Evolutionary conservation across 495 filamentous ascomycete species (phyloP), one percentile per base, ranked within the genome.

Genomic region (Neohortaea acidophila): DNA sequence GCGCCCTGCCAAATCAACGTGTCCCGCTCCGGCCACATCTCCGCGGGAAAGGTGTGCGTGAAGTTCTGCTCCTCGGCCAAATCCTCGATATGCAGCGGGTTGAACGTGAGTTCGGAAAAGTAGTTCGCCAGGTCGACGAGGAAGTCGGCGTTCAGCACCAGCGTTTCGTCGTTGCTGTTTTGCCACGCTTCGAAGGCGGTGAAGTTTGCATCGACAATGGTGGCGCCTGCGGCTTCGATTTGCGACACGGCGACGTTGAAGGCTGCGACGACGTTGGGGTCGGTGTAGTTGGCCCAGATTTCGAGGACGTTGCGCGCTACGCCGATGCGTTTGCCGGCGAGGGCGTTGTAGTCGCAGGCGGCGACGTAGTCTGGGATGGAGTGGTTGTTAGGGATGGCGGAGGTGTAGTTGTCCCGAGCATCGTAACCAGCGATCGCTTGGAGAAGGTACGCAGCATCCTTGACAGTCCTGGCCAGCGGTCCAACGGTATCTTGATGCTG

Each of bases 401-500:
- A 58, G 0, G 69, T 72, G 53, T 70, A 72, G 44, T 71, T 72
- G 52, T 65, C 63, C 28, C 53, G 28, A 9, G 44, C 17, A 48
- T 78, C 72, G 18, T 47, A 42, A 1, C 75, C 73, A 0, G 68
- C 72, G 26, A 81, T 77, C 13, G 66, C 69, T 47, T 72, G 62
- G 17, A 82, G 64, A 3, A 79, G n/a, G 38, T 71, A 67, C 0
- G 77, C 75, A 0, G 75, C 76, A 48, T 82, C 77, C 45, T 66
- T 70, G 40, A 82, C 75, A 1, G 65, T 73, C 12, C 70, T 54
- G 10, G 75, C 67, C 63, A 81, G 69, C 0, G 76, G 72, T 0
- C 76, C 77, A 19, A 78, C 59, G 0, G 74, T 79, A 46, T 81
- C 77, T 51, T 75, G 73, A 44, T 65, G 69, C 51, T 71, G 55